phyloP scores from a whole-genome alignment of 352 stramenopile genomes.

The Pythium diclinum region DNA sequence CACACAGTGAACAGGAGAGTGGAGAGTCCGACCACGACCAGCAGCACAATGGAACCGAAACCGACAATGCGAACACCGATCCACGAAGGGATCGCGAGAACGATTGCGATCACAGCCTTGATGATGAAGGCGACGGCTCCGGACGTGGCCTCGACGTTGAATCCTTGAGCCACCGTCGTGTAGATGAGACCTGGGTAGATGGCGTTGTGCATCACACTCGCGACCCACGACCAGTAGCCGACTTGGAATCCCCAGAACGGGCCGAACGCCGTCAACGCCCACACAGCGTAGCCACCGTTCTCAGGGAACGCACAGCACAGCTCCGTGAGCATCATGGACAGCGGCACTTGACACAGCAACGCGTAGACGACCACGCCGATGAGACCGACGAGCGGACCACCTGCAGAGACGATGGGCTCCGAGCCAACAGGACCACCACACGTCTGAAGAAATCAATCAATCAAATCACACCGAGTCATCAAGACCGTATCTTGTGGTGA shows the following conservation, averaged over 20 bases:
- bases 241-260: conserved; percentile 72
- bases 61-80: conserved; percentile 34
- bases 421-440: conserved; percentile 25
- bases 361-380: conserved; percentile 74
- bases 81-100: conserved; percentile 33
- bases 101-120: conserved; percentile 36
- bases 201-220: conserved; percentile 42
- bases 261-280: conserved; percentile 88
- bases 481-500: too few species aligned
- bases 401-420: conserved; percentile 24
- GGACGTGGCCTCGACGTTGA: conserved; percentile 27
- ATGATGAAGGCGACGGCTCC: conserved; percentile 29
- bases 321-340: conserved; percentile 88
- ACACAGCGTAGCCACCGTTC: conserved; percentile 69
- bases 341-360: conserved; percentile 80
- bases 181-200: conserved; percentile 47
- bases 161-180: conserved; percentile 23
- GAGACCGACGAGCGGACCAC: conserved; percentile 54
- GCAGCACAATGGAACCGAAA: conserved; percentile 27
- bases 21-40: conserved; percentile 24
- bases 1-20: not conserved
- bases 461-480: too few species aligned
- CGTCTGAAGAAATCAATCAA: not conserved
- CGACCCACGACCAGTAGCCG: conserved; percentile 71
- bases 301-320: conserved; percentile 87